phyloP scores from a whole-genome alignment of 805 yeast species.

The Blastobotrys americana region DNA sequence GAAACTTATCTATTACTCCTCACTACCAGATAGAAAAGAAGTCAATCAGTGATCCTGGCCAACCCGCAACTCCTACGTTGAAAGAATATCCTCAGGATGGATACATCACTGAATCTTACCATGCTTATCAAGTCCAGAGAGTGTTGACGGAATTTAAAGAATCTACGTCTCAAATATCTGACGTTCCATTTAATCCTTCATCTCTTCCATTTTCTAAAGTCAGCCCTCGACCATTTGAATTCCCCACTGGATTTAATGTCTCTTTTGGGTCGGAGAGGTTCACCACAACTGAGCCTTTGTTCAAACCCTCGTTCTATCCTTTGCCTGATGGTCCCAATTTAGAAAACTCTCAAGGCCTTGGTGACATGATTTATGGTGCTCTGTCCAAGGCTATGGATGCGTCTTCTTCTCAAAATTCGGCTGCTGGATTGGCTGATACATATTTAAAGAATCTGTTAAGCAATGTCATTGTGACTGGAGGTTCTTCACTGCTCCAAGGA shows the following conservation, averaged over 20 bases:
- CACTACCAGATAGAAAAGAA: constrained; percentile 33
- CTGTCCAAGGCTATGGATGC: constrained; percentile 30
- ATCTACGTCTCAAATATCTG: constrained; percentile 34
- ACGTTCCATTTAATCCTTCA: constrained; percentile 29
- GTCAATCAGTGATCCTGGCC: constrained; percentile 32
- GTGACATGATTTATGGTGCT: constrained; percentile 39
- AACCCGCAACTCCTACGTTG: constrained; percentile 23
- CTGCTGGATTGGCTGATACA: constrained; percentile 2
- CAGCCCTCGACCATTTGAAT: constrained; percentile 44
- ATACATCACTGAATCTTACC: constrained; percentile 33
- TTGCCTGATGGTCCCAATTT: constrained; percentile 38
- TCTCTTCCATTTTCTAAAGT: constrained; percentile 29
- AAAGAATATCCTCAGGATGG: constrained; percentile 24
- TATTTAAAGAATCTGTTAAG: constrained; percentile 28
- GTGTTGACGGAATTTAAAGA: constrained; percentile 45
- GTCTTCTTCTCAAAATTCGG: background rate
- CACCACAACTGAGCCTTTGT: constrained; percentile 57
- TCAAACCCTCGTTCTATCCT: constrained; percentile 52
- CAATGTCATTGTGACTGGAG: constrained; percentile 55
- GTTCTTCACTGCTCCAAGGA: constrained; percentile 48
- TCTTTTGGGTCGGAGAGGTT: constrained; percentile 47
- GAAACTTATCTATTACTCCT: constrained; percentile 30
- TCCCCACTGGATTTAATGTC: constrained; percentile 48
- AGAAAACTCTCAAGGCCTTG: constrained; percentile 41
- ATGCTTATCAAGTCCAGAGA: constrained; percentile 34